Evolutionary conservation across 768 basidiomycete genomes (phyloP), one percentile per base, ranked within the genome.

Genomic region (Terana coerulea): DNA sequence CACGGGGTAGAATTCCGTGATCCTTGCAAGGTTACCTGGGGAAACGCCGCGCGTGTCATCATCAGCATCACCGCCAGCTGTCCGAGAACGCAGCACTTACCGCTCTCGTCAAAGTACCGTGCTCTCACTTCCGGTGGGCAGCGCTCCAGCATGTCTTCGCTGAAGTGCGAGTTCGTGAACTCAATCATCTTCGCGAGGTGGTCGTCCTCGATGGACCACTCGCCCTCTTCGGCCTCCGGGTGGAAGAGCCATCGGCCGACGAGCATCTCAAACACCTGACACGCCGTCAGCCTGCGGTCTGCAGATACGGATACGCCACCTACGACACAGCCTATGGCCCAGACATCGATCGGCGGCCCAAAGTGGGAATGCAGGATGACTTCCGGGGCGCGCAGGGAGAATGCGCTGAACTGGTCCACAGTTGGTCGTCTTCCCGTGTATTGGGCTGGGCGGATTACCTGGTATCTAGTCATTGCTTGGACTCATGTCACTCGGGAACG

Each of bases 131-230:
- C 4, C n/a, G 55, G n/a, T n/a, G n/a, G n/a, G n/a, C n/a, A 43
- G 26, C 44, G 56, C 8, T 41, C 51, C n/a, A 65, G 59, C 29
- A 58, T 45, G 30, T 17, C 22, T 9, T 49, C 37, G 33, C 22
- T 39, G 52, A 64, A 67, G 2, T 1, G 21, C 49, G 67, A 55
- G n/a, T 61, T 62, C 3, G 67, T 66, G 19, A 63, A 17, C 47
- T 64, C 65, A 50, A 65, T 57, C 64, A 68, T 67, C 46, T 61
- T 62, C 1, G 65, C 64, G n/a, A 68, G 53, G 51, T 65, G 62
- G 52, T 64, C 67, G 41, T 67, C 65, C 49, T 66, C 65, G 22
- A 43, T 15, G n/a, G 35, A 30, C 55, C 55, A 54, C 12, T 49
- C 47, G 31, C 58, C 51, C 3, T 22, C 45, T 29, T 54, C 51